Conservation (phyloP, 495 filamentous ascomycete species). For the Xylaria grammica region DNA sequence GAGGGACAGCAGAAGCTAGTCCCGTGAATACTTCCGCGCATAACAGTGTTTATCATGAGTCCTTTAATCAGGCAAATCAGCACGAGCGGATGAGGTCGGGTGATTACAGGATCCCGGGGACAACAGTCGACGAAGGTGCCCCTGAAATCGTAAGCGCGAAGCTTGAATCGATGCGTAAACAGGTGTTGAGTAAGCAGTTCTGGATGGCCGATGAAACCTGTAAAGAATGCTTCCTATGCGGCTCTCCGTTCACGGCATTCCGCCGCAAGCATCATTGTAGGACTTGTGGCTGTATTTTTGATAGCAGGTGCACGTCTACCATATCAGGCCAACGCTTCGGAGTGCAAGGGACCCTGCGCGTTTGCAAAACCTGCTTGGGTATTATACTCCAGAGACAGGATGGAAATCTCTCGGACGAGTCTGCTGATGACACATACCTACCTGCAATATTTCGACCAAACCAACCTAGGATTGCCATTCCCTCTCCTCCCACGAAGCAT, state of each 20-base stretch:
- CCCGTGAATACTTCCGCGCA: slow-evolving; percentile 60
- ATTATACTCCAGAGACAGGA: slow-evolving; percentile 92
- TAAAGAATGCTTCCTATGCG: slow-evolving; percentile 95
- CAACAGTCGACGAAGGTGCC: slow-evolving; percentile 60
- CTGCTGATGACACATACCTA: slow-evolving; percentile 69
- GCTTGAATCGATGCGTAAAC: slow-evolving; percentile 75
- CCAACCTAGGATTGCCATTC: slow-evolving; percentile 42
- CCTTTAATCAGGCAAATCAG: slow-evolving; percentile 50
- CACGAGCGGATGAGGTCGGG: slow-evolving; percentile 51
- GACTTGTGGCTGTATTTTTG: slow-evolving; percentile 94
- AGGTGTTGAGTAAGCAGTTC: slow-evolving; percentile 88
- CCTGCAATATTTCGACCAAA: slow-evolving; percentile 59
- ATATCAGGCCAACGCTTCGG: slow-evolving; percentile 86
- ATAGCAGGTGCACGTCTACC: slow-evolving; percentile 91
- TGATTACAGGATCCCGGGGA: slow-evolving; percentile 56
- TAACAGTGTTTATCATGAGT: slow-evolving; percentile 58
- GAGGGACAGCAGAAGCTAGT: slow-evolving; percentile 56
- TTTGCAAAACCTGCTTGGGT: slow-evolving; percentile 92
- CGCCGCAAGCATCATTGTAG: slow-evolving; percentile 96
- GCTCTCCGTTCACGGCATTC: slow-evolving; percentile 88
- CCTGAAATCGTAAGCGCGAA: slow-evolving; percentile 64
- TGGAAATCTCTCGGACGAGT: slow-evolving; percentile 76
- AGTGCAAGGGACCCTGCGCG: slow-evolving; percentile 82
- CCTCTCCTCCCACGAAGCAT: slow-evolving; percentile 26
- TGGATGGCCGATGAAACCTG: slow-evolving; percentile 99